phyloP scores from a whole-genome alignment of 2,329 filamentous ascomycete species.

The Diaporthe humulicola region DNA sequence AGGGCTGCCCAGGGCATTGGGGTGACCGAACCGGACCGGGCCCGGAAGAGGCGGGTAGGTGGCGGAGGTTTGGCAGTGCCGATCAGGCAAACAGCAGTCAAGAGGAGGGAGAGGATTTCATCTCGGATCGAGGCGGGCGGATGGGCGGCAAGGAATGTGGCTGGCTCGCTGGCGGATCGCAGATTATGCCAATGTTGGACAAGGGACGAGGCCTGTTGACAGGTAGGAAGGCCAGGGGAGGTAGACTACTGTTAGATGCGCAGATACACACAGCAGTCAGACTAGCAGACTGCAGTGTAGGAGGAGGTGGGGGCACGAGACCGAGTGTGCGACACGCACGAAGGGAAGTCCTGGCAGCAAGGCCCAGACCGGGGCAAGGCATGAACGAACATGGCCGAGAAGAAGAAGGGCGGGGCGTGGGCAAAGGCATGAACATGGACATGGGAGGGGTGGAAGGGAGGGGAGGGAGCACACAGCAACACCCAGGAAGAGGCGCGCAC shows the following conservation, averaged over 20 bases:
- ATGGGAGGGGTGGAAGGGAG: neutral
- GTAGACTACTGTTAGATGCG: too few relatives aligned
- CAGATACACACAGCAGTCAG: neutral
- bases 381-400: neutral
- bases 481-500: neutral
- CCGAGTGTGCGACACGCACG: neutral
- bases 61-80: constrained; percentile 10
- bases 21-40: constrained; percentile 7
- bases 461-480: too few relatives aligned
- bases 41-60: constrained; percentile 3
- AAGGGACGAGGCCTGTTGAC: neutral
- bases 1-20: constrained; percentile 17
- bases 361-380: neutral
- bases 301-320: neutral
- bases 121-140: constrained; percentile 7
- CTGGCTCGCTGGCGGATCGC: constrained; percentile 8
- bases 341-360: neutral
- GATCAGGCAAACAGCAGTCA: constrained; percentile 14
- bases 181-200: constrained; percentile 7
- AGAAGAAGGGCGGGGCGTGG: neutral
- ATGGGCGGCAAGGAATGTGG: neutral
- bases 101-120: neutral
- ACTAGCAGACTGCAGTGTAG: neutral
- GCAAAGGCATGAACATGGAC: neutral
- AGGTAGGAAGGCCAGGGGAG: neutral